Evolutionary conservation across 2,329 filamentous ascomycete species (phyloP), one percentile per base, ranked within the genome.

Genomic region (Tolypocladium tundrense): DNA sequence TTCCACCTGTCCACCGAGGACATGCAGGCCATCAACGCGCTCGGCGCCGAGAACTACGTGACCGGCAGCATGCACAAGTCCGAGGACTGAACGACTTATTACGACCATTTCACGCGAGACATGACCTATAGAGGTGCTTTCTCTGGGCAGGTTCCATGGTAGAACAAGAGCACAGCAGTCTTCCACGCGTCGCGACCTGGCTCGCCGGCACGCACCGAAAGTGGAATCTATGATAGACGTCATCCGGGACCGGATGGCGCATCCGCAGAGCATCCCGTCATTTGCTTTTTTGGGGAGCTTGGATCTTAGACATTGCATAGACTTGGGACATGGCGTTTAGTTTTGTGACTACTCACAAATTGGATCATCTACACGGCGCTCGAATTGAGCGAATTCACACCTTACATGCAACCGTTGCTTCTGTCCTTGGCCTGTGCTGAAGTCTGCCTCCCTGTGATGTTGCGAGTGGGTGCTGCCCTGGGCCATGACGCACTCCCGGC

Each of bases 21-120:
- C 66, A 79, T 90, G 76, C 71, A 78, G 64, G 74, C 58, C 37
- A 77, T 92, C 77, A 83, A 89, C 67, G 77, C 67, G 1, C 74
- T 91, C 55, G 69, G 66, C 41, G 85, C 90, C 67, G 88, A 91
- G 73, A 82, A 86, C 69, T 78, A 91, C 37, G 86, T 91, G 31
- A 91, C 88, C 14, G 86, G 73, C 64, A 69, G 65, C 61, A 73
- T 75, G 68, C 73, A 75, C 67, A 73, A 73, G 67, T 72, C 72
- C 42, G 52, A 60, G 35, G 72, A 75, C 63, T 75, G 59, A 71
- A 64, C 57, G 61, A 31, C 39, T 21, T 19, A 21, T 43, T 16
- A 35, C 27, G 39, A 54, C 35, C 31, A n/a, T 31, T 54, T 54
- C 21, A 54, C 52, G 19, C 53, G 53, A 54, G 40, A 54, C 27